Conservation (phyloP, 805 yeast species). For the Candida ponderosae region DNA sequence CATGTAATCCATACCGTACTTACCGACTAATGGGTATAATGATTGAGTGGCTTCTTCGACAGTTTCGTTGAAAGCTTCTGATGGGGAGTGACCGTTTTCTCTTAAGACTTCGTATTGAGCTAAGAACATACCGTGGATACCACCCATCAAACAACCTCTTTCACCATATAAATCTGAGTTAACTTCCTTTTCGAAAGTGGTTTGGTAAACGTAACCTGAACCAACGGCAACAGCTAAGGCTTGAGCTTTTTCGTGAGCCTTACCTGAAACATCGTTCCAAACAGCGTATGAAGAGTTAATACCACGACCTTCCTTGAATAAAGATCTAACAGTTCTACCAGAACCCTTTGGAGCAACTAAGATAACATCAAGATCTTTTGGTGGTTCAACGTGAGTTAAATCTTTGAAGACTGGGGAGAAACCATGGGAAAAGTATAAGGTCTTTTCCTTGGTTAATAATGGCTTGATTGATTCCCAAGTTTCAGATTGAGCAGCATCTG, state of each 20-base stretch:
- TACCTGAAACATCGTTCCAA: slow-evolving; percentile 98
- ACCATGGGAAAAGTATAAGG: slow-evolving; percentile 98
- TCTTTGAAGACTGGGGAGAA: slow-evolving; percentile 99
- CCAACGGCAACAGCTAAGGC: slow-evolving; percentile 99
- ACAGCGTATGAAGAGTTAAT: slow-evolving; percentile 99
- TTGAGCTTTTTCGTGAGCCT: slow-evolving; percentile 98
- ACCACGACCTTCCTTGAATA: slow-evolving; percentile 99
- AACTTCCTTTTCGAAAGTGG: slow-evolving; percentile 98
- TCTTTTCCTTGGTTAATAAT: slow-evolving; percentile 91
- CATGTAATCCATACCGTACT: slow-evolving; percentile 99
- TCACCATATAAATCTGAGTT: slow-evolving; percentile 99
- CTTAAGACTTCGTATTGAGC: slow-evolving; percentile 99
- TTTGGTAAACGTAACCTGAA: slow-evolving; percentile 99
- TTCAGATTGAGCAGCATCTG: slow-evolving; percentile 99
- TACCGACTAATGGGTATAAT: slow-evolving; percentile 96
- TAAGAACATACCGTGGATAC: slow-evolving; percentile 99
- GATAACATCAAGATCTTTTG: slow-evolving; percentile 91
- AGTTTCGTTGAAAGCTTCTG: slow-evolving; percentile 99
- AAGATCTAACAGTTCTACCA: slow-evolving; percentile 98
- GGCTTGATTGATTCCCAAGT: slow-evolving; percentile 90
- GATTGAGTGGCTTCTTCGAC: slow-evolving; percentile 99
- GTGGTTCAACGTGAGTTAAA: slow-evolving; percentile 93
- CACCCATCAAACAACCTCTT: slow-evolving; percentile 99
- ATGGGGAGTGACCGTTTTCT: slow-evolving; percentile 99
- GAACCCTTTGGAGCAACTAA: slow-evolving; percentile 99